phyloP scores from a whole-genome alignment of 495 filamentous ascomycete species.

The Astrothelium macrocarpum region DNA sequence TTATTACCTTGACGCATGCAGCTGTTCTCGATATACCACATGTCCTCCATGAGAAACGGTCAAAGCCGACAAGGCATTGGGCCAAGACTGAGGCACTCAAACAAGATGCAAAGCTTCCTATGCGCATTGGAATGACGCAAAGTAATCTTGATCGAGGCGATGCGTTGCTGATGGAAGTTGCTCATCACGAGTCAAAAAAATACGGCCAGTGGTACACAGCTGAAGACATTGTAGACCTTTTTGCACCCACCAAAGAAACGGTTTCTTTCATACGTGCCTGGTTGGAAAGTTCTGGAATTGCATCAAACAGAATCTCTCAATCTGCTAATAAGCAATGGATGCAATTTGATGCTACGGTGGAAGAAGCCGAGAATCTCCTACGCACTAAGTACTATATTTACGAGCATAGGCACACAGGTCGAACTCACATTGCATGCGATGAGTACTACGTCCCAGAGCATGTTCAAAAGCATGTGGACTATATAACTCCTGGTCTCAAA shows the following conservation, averaged over 20 bases:
- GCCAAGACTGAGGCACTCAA: slow-evolving; percentile 1
- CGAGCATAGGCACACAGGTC: slow-evolving; percentile 12
- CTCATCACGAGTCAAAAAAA: slow-evolving; percentile 18
- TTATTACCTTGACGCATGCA: neutral
- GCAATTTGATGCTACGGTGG: slow-evolving; percentile 16
- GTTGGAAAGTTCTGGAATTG: slow-evolving; percentile 10
- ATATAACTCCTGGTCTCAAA: slow-evolving; percentile 39
- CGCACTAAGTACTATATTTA: slow-evolving; percentile 15
- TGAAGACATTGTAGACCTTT: slow-evolving; percentile 20
- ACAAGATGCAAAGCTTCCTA: slow-evolving; percentile 9
- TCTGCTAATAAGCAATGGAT: slow-evolving; percentile 22
- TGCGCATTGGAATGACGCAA: slow-evolving; percentile 20
- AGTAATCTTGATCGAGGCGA: slow-evolving; percentile 16
- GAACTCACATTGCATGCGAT: slow-evolving; percentile 17
- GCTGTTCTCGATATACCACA: neutral
- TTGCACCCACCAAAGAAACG: slow-evolving; percentile 6
- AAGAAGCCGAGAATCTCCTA: slow-evolving; percentile 14
- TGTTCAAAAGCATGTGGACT: slow-evolving; percentile 28
- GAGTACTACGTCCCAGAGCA: slow-evolving; percentile 22
- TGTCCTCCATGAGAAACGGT: slow-evolving; percentile 17
- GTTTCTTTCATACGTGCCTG: slow-evolving; percentile 5
- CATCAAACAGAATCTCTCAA: slow-evolving; percentile 10
- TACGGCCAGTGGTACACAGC: slow-evolving; percentile 23
- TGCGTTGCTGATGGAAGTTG: slow-evolving; percentile 12
- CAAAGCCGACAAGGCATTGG: slow-evolving; percentile 7